Base-by-base conservation (phyloP, 2,329 filamentous ascomycete species). In the Arthroderma sp. region DNA sequence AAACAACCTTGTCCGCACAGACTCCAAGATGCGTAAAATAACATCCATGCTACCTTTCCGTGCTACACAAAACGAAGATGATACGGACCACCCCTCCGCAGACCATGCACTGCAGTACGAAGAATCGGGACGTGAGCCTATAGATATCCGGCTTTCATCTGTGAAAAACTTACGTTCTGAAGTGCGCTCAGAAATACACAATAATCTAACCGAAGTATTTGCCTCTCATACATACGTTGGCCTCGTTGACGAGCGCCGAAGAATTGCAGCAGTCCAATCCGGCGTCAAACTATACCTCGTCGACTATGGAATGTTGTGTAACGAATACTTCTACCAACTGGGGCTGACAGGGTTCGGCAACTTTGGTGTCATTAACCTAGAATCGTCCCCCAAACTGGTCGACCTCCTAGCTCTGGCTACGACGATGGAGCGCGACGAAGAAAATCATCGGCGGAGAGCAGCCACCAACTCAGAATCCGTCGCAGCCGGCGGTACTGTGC, bases 281-380 rank as follows among this genome's bases (percentile, higher is more conserved):
- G 91, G 89, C 9, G 83, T 96, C 6, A 94, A 88, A 59, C 74
- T 98, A 5, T 95, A 84, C 61, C 75, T 98, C 22, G 73, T 98
- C 43, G 91, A 98, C 63, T 98, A 98, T 58, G 91, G 87, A 7
- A 80, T 89, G 59, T 69, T 84, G 1, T 84, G 79, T 60, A 83
- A 80, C 50, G 89, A 96, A 55, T 93, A 89, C 61, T 93, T 96
- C 62, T 98, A 98, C 66, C 91, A 98, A 65, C 68, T 96, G 15
- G 89, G 87, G 0, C 74, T 98, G 32, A 94, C 87, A 0, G 87
- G 98, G 58, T 98, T 98, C 64, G 86, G 83, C 1, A 98, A 98
- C 60, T 95, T 94, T 57, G 91, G 91, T 2, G 64, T 72, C 22
- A 87, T 98, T 47, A 78, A 77, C 7, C 86, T 98, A 55, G 76